Evolutionary conservation across 2,329 filamentous ascomycete species (phyloP).

Genomic region (Trichoderma arundinaceum): DNA sequence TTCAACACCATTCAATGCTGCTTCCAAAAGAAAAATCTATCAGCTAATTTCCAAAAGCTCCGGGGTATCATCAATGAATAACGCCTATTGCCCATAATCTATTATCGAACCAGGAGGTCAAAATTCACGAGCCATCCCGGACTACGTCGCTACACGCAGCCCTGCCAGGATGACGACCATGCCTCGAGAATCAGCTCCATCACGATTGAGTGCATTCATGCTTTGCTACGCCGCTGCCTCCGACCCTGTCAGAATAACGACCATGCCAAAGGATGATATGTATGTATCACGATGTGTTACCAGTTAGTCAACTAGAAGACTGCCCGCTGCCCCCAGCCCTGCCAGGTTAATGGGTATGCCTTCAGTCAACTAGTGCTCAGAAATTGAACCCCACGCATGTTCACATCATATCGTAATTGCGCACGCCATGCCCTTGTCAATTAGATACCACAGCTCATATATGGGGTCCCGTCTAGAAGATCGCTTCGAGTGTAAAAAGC

Average conservation of each 20-base stretch:
- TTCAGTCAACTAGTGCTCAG: not conserved
- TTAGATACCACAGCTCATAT: slow-evolving; percentile 11
- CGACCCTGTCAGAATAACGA: slow-evolving; percentile 28
- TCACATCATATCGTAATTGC: not conserved
- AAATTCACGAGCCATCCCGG: not conserved
- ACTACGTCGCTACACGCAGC: slow-evolving; percentile 27
- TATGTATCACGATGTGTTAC: not conserved
- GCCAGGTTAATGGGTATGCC: slow-evolving; percentile 24
- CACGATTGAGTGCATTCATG: not conserved
- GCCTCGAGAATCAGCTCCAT: slow-evolving; percentile 4
- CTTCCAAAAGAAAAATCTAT: too few relatives aligned
- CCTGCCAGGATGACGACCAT: slow-evolving; percentile 30
- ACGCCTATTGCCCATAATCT: not conserved
- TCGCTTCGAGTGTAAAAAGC: slow-evolving; percentile 8
- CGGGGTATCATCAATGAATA: slow-evolving; percentile 2
- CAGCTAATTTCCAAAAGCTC: not conserved
- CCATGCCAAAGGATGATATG: slow-evolving; percentile 9
- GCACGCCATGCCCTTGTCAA: slow-evolving; percentile 2
- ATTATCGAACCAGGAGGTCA: not conserved
- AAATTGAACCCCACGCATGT: not conserved
- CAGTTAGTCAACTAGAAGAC: not conserved
- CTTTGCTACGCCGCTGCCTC: slow-evolving; percentile 21
- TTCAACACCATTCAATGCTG: too few relatives aligned
- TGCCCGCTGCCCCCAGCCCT: slow-evolving; percentile 29
- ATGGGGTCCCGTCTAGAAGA: not conserved